Evolutionary conservation across 2,329 filamentous ascomycete genomes (phyloP).

Genomic region (Aspergillus melleus): DNA sequence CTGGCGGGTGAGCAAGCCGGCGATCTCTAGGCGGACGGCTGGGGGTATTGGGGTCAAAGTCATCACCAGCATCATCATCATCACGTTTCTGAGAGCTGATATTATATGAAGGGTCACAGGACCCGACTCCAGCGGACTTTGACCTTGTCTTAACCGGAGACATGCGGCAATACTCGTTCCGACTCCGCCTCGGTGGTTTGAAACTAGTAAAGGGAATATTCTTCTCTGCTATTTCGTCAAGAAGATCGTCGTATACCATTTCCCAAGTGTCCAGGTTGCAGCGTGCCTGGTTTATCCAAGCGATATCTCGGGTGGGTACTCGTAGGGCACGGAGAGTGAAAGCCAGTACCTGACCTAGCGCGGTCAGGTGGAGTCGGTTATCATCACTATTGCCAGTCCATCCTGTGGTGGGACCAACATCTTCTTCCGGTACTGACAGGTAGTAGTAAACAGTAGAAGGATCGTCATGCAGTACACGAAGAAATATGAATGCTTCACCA

Average conservation of each 20-base stretch:
- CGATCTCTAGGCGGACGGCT: background rate
- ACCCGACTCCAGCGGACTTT: slow-evolving; percentile 5
- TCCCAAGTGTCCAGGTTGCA: slow-evolving; percentile 22
- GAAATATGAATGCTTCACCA: slow-evolving; percentile 47
- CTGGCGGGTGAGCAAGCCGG: background rate
- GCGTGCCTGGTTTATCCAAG: background rate
- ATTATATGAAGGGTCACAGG: slow-evolving; percentile 8
- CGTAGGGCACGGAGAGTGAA: slow-evolving; percentile 30
- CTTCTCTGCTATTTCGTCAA: slow-evolving; percentile 19
- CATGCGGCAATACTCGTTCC: background rate
- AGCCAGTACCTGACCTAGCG: slow-evolving; percentile 31
- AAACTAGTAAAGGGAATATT: slow-evolving; percentile 20
- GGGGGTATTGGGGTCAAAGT: background rate
- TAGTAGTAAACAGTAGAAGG: slow-evolving; percentile 32
- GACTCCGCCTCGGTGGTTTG: slow-evolving; percentile 3
- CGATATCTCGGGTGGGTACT: background rate
- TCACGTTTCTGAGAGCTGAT: background rate
- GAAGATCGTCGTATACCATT: slow-evolving; percentile 24
- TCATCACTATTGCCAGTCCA: slow-evolving; percentile 8
- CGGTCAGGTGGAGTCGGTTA: slow-evolving; percentile 26
- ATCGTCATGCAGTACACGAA: slow-evolving; percentile 35
- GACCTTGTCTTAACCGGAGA: slow-evolving; percentile 11
- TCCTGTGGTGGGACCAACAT: slow-evolving; percentile 23
- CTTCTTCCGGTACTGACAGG: slow-evolving; percentile 30
- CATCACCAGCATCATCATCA: background rate